Conservation (phyloP, 805 yeast genomes). For the Lipomyces yamadae region DNA sequence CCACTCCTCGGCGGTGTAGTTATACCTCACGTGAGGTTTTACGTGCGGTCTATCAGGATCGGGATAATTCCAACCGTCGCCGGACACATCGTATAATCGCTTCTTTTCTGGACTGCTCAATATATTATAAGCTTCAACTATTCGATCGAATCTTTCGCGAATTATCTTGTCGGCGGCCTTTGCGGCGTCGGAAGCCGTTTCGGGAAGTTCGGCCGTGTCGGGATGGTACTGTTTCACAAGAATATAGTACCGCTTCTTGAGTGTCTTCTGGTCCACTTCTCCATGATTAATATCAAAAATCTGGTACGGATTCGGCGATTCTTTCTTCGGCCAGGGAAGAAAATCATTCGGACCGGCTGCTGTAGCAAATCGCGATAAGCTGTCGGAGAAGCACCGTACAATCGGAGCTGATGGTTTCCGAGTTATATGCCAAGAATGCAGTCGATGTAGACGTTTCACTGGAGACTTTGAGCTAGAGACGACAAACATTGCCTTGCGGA, state of each 20-base stretch:
- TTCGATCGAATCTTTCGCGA: conserved; percentile 57
- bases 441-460: neutral
- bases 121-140: conserved; percentile 64
- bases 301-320: conserved; percentile 71
- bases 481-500: neutral
- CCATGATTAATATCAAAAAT: conserved; percentile 55
- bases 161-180: conserved; percentile 37
- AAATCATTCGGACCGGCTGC: conserved; percentile 1
- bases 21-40: conserved; percentile 13
- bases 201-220: conserved; percentile 53
- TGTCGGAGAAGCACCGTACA: neutral
- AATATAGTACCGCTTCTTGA: conserved; percentile 59
- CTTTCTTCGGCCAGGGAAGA: conserved; percentile 66
- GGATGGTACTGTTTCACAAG: conserved; percentile 84
- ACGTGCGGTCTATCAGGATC: conserved; percentile 10
- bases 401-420: neutral
- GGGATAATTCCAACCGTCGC: conserved; percentile 40
- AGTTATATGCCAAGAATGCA: neutral
- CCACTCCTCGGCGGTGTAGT: conserved; percentile 17
- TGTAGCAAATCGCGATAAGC: neutral
- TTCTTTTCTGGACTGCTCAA: conserved; percentile 54
- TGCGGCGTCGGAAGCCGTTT: conserved; percentile 47
- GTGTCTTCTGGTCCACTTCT: conserved; percentile 47
- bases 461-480: neutral
- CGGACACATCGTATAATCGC: conserved; percentile 54